Percentiles rank a stretch among this genome's conserved stretches.
Conservation (phyloP, 2,329 filamentous ascomycete genomes). For the Stylonectria norvegica region DNA sequence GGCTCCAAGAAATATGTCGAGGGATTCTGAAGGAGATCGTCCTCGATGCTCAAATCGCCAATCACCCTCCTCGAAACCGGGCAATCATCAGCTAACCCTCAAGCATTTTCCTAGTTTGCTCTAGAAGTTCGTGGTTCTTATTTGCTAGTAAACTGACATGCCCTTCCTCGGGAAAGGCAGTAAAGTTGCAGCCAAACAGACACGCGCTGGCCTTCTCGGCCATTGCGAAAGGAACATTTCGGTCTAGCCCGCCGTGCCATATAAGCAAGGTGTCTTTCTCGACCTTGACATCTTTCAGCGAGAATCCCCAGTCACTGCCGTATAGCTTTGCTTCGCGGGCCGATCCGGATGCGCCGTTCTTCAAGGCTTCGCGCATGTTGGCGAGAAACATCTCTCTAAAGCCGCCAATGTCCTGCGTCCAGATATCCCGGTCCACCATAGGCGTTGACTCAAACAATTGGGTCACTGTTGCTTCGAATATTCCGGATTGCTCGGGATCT, state of each 20-base stretch:
- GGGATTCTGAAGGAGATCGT: not conserved
- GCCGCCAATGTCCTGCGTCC: constrained; percentile 2
- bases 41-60: not conserved
- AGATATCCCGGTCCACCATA: constrained; percentile 6
- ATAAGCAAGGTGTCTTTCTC: constrained; percentile 4
- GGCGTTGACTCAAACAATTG: constrained; percentile 6
- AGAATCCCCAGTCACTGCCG: constrained; percentile 16
- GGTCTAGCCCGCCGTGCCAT: constrained; percentile 11
- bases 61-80: not conserved
- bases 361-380: constrained; percentile 8
- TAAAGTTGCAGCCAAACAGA: constrained; percentile 2
- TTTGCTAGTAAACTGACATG: constrained; percentile 6
- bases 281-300: constrained; percentile 12
- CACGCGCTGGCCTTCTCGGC: constrained; percentile 7
- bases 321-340: constrained; percentile 11
- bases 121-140: not conserved
- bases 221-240: constrained; percentile 8
- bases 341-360: constrained; percentile 6
- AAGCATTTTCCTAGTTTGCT: constrained; percentile 1
- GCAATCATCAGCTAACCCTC: not conserved
- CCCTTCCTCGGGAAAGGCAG: constrained; percentile 7
- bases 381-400: constrained; percentile 3
- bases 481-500: constrained; percentile 10
- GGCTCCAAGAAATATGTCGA: not conserved
- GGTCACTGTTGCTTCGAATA: not conserved